Percentiles rank a stretch among this genome's conserved stretches.
Evolutionary conservation across 176 grass and related monocot genomes (phyloP).

Genomic region (Bolboschoenus planiculmis): DNA sequence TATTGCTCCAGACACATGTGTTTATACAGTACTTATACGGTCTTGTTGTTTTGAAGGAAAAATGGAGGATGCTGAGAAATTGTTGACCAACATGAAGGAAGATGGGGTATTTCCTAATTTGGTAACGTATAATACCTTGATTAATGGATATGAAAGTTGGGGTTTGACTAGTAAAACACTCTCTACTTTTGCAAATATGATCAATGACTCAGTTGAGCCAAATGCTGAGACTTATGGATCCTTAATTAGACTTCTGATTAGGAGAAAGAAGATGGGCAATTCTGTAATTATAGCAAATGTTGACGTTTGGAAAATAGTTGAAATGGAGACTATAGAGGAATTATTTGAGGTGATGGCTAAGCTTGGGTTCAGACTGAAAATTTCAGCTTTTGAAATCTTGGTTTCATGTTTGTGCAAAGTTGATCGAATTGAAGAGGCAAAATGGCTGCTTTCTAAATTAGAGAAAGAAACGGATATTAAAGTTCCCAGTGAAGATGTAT

Average conservation of each 20-base stretch:
- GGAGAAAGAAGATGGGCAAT: conserved; percentile 33
- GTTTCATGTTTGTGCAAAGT: conserved; percentile 58
- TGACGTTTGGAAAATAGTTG: conserved; percentile 56
- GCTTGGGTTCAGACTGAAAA: conserved; percentile 26
- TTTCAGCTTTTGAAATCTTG: conserved; percentile 39
- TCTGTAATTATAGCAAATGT: conserved; percentile 17
- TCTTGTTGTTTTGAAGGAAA: conserved; percentile 62
- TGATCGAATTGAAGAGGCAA: conserved; percentile 65
- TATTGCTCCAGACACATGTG: conserved; percentile 55
- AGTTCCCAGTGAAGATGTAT: conserved; percentile 53
- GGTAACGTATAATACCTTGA: conserved; percentile 73
- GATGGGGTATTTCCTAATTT: conserved; percentile 54
- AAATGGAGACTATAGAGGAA: conserved; percentile 31
- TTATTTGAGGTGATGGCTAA: conserved; percentile 49
- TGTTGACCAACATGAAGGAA: conserved; percentile 48
- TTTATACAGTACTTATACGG: conserved; percentile 61
- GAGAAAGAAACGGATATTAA: conserved; percentile 26
- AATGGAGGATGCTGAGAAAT: conserved; percentile 62
- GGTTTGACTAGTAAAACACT: conserved; percentile 42
- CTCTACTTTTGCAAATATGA: conserved; percentile 54
- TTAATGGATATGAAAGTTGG: conserved; percentile 56
- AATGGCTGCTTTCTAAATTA: conserved; percentile 43
- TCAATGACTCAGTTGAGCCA: conserved; percentile 47
- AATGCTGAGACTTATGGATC: conserved; percentile 58
- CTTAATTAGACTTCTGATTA: conserved; percentile 54